Base-by-base conservation (phyloP, 2,329 filamentous ascomycete genomes). In the Mollisia scopiformis region DNA sequence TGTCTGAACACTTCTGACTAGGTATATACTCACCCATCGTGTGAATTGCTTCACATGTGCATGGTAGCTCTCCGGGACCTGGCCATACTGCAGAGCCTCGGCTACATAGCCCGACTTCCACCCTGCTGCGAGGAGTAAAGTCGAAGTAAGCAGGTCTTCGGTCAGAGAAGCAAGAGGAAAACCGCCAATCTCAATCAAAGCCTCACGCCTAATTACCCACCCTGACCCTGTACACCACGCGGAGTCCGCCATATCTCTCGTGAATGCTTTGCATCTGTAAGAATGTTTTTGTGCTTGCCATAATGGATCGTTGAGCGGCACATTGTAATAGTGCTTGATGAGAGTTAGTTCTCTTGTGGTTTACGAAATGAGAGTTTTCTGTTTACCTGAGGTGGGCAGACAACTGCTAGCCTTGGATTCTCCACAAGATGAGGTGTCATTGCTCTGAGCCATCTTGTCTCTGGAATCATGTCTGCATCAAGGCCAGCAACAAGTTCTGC, bases 391-490 rank as follows among this genome's bases (percentile, higher is more conserved):
- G 84, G 83, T 27, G 84, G 84, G 67, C 83, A 86, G n/a, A 81
- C 83, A 52, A 87, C 77, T 52, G 82, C 83, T 76, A 86, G 78
- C 71, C 82, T 84, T 43, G 79, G 76, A 68, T 88, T 83, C 11
- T 55, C 39, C n/a, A 88, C 67, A 57, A 88, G 72, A 69, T 88
- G 86, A 57, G 86, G 83, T n/a, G 88, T 72, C 16, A 85, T 70
- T 28, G 83, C 81, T 39, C 85, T 82, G 16, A 88, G 77, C 84
- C 85, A 88, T 50, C 83, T 75, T 55, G 76, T 77, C 71, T 88
- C 84, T 6, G 85, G 83, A 72, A 89, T 88, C 87, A 89, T 89
- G 69, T 89, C 87, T 21, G 86, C 86, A 69, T 89, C 87, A 33
- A 89, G 75, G 39, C 83, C 83, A n/a, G 85, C 86, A 70, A 88